phyloP scores from a whole-genome alignment of 345 rosid genomes.

The Acer yangbiense region DNA sequence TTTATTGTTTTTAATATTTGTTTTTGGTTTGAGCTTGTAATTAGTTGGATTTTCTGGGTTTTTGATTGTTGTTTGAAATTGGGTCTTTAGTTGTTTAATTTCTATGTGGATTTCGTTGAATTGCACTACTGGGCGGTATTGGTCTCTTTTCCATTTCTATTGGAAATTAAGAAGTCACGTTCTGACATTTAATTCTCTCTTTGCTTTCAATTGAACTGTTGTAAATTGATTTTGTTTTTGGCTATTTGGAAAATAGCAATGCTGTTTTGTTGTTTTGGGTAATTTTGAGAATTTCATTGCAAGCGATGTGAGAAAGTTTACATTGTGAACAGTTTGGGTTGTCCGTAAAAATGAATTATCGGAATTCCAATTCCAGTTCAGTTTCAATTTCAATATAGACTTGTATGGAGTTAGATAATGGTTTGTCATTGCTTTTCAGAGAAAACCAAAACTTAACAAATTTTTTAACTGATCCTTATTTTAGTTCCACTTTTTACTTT shows the following conservation, averaged over 20 bases:
- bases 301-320: background rate
- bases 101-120: too few relatives aligned
- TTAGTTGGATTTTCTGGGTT: background rate
- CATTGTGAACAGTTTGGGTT: background rate
- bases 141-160: background rate
- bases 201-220: background rate
- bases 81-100: background rate
- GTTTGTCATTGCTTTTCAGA: background rate
- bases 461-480: background rate
- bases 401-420: background rate
- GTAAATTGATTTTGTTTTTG: background rate
- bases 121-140: background rate
- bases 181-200: background rate
- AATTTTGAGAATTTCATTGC: background rate
- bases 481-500: background rate
- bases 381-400: background rate
- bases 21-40: conserved; percentile 7
- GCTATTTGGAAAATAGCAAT: background rate
- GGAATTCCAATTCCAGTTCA: background rate
- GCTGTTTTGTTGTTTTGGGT: background rate
- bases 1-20: background rate
- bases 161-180: background rate
- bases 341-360: background rate
- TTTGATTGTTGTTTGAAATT: background rate
- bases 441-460: background rate